A percentile compares a stretch with the other conserved stretches of the same genome.
Evolutionary conservation across 208 protist genomes (phyloP).

Genomic region (Crithidia bombi): DNA sequence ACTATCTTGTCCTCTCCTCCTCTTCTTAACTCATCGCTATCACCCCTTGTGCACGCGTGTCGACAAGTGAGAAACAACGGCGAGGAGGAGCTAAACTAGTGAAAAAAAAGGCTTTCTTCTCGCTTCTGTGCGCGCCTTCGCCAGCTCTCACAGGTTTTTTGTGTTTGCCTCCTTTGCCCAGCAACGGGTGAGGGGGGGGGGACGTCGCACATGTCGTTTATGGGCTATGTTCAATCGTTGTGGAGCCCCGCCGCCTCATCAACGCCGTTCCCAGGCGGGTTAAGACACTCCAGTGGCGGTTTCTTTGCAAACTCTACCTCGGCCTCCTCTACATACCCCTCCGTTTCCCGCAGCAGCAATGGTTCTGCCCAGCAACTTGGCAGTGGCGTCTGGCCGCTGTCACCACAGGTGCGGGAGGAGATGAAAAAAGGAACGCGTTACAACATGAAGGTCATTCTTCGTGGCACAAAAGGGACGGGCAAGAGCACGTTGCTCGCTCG

Average conservation of each 20-base stretch:
- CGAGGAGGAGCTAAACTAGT: too few relatives aligned
- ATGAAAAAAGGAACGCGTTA: conserved; percentile 68
- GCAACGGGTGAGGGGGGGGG: too few relatives aligned
- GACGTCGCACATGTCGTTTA: conserved; percentile 35
- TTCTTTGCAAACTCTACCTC: too few relatives aligned
- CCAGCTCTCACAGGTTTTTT: too few relatives aligned
- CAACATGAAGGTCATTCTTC: conserved; percentile 87
- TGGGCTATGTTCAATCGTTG: conserved; percentile 27
- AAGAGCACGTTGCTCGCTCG: conserved; percentile 77
- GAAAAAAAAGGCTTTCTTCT: not conserved
- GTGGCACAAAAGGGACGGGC: conserved; percentile 64
- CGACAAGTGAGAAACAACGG: too few relatives aligned
- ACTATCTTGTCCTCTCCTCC: not conserved
- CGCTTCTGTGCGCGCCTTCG: not conserved
- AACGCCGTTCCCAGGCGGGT: not conserved
- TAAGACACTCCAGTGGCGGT: not conserved
- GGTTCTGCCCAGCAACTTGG: conserved; percentile 28
- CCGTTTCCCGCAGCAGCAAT: not conserved
- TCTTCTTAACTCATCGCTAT: too few relatives aligned
- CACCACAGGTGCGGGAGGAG: conserved; percentile 58
- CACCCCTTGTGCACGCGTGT: too few relatives aligned
- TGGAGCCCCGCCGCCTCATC: conserved; percentile 14
- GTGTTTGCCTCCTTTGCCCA: too few relatives aligned
- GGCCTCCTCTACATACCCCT: too few relatives aligned
- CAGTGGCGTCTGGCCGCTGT: conserved; percentile 60